These are phyloP conservation scores for Xylariaceae sp. DNA, from an alignment of 2,329 filamentous ascomycete genomes.

Conservation along the genomic window DNA sequence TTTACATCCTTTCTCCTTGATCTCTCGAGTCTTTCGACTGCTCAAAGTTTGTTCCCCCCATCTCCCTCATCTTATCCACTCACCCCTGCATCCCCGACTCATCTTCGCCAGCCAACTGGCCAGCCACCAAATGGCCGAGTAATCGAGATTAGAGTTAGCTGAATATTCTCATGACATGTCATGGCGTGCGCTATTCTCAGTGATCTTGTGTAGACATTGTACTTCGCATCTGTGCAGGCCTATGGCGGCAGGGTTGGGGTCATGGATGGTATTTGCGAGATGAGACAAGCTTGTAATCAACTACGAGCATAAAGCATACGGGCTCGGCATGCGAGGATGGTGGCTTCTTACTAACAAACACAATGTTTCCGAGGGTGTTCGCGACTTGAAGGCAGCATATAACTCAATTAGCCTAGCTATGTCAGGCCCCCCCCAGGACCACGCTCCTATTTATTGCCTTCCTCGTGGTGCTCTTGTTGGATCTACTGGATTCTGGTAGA, in stretches of 20 bases:
- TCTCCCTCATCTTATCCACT: conserved; percentile 25
- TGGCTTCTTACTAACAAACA: neutral
- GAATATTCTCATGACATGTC: conserved; percentile 13
- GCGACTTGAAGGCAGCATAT: neutral
- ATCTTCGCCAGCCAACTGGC: conserved; percentile 25
- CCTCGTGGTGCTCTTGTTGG: conserved; percentile 1
- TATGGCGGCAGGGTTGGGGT: conserved; percentile 5
- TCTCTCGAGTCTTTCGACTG: conserved; percentile 6
- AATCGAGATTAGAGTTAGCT: conserved; percentile 29
- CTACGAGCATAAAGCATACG: too few species aligned
- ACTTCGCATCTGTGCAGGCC: conserved; percentile 8
- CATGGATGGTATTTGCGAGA: too few species aligned
- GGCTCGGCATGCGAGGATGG: too few species aligned
- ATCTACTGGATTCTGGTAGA: conserved; percentile 4
- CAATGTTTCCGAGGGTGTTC: neutral
- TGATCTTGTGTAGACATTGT: conserved; percentile 18
- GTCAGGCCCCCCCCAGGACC: conserved; percentile 16
- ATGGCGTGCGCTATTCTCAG: conserved; percentile 16
- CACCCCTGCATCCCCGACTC: conserved; percentile 28
- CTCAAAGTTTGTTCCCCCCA: conserved; percentile 30
- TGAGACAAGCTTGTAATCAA: conserved; percentile 11
- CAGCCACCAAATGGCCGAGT: conserved; percentile 24
- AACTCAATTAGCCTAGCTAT: conserved; percentile 10
- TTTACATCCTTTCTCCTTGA: neutral
- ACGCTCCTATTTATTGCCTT: conserved; percentile 9